These are phyloP conservation scores for Aurantiochytrium sp. DNA, from an alignment of 108 stramenopile species.

Conservation along the genomic window DNA sequence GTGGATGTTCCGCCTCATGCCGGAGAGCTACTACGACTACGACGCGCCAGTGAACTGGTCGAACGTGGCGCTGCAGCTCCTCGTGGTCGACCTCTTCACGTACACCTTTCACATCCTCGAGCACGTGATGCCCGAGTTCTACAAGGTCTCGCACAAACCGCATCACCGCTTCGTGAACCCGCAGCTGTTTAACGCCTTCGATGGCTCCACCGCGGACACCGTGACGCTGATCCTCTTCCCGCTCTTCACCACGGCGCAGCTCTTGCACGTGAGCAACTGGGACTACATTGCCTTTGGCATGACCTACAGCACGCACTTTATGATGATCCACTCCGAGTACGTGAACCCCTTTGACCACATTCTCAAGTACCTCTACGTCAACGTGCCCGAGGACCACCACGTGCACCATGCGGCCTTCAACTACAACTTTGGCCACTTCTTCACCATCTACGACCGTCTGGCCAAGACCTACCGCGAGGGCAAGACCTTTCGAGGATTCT, in stretches of 20 bases:
- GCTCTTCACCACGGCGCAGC: constrained; percentile 70
- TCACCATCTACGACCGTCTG: constrained; percentile 82
- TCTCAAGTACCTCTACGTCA: neutral
- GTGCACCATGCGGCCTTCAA: constrained; percentile 90
- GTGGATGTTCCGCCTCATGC: constrained; percentile 81
- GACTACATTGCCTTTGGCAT: neutral
- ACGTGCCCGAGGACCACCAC: constrained; percentile 66
- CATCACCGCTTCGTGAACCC: constrained; percentile 91
- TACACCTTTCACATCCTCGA: constrained; percentile 76
- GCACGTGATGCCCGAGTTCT: constrained; percentile 66
- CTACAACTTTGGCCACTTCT: constrained; percentile 86
- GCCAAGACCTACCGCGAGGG: constrained; percentile 67
- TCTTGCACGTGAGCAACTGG: constrained; percentile 81
- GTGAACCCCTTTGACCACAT: neutral
- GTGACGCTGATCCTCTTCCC: constrained; percentile 81
- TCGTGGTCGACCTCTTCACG: constrained; percentile 78
- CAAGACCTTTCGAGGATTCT: neutral
- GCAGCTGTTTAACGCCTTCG: constrained; percentile 86
- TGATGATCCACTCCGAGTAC: constrained; percentile 18
- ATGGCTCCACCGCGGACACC: constrained; percentile 78
- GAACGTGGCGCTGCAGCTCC: constrained; percentile 61
- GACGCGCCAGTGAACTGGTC: constrained; percentile 70
- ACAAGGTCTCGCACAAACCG: constrained; percentile 81
- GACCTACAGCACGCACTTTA: neutral
- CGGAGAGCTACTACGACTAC: constrained; percentile 74